These are phyloP conservation scores for Globisporangium cederbergense DNA, from an alignment of 352 stramenopile species.

Conservation along the genomic window DNA sequence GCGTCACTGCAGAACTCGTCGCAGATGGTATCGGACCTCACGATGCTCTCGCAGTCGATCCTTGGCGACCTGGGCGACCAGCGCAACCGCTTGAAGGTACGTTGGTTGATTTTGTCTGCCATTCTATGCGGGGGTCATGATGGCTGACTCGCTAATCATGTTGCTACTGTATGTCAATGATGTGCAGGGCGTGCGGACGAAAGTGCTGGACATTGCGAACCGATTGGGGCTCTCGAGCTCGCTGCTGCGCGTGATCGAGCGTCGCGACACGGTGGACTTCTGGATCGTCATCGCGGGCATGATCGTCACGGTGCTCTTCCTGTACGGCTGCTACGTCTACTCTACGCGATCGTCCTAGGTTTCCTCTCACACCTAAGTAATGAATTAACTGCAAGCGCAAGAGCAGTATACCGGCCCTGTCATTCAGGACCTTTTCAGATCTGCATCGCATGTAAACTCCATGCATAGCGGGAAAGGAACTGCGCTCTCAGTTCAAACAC, in stretches of 20 bases:
- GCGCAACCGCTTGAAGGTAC: slow-evolving; percentile 64
- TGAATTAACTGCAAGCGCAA: too few species aligned
- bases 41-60: slow-evolving; percentile 64
- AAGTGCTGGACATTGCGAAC: slow-evolving; percentile 83
- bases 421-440: too few species aligned
- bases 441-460: too few species aligned
- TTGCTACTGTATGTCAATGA: slow-evolving; percentile 6
- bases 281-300: slow-evolving; percentile 85
- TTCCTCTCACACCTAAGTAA: not conserved
- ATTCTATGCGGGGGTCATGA: not conserved
- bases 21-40: slow-evolving; percentile 80
- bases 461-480: too few species aligned
- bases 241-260: slow-evolving; percentile 77
- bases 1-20: slow-evolving; percentile 75
- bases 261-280: slow-evolving; percentile 77
- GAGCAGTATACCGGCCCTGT: not conserved
- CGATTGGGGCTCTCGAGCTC: slow-evolving; percentile 78
- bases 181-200: slow-evolving; percentile 63
- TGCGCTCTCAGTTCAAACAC: not conserved
- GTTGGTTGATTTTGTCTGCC: not conserved
- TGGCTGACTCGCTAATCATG: not conserved
- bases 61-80: slow-evolving; percentile 70
- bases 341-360: slow-evolving; percentile 13
- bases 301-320: slow-evolving; percentile 75
- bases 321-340: slow-evolving; percentile 75